Evolutionary conservation across 805 yeast species (phyloP), one percentile per base, ranked within the genome.

Genomic region (Huiozyma sinensis): DNA sequence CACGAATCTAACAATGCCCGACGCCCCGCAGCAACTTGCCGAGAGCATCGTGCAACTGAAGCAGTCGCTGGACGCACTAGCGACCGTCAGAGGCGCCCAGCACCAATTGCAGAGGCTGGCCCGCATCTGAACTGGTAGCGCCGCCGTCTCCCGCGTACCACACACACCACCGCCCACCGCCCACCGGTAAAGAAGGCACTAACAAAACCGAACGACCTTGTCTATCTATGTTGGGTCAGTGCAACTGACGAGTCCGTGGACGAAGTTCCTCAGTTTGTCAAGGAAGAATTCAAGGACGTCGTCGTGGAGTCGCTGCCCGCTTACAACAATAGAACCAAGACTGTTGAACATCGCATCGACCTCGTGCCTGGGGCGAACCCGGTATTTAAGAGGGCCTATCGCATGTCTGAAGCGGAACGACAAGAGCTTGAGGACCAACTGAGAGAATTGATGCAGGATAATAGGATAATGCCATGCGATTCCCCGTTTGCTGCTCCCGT

Each of bases 401-500:
- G 33, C 5, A 9, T 31, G 33, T 31, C 33, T 3, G 33, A 31
- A 31, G 2, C 9, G 33, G 33, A 31, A 31, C 33, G 33, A 8
- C 33, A 31, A 11, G 33, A 31, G 5, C 33, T 31, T 31, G 33
- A 9, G 9, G n/a, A 31, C 9, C 33, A 31, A 31, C 5, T 31
- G n/a, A 8, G 9, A 8, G 33, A 31, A 31, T 5, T 31, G 11
- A 9, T 31, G n/a, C 9, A 31, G 5, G 33, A 31, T 3, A 31
- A 31, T 11, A 31, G 33, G n/a, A 39, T 50, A 10, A 30, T 5
- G 0, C 46, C 49, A 7, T 45, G 43, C 6, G 47, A 49, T 35
- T 37, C 48, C 11, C 52, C 49, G 1, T 45, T 34, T 31, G 44
- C 50, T 17, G 47, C 53, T 17, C 51, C 54, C 1, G 43, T 50